Percentiles rank a stretch among this genome's conserved stretches.
Evolutionary conservation across 1,284 basidiomycete genomes (phyloP).

Genomic region (Irpex lacteus): DNA sequence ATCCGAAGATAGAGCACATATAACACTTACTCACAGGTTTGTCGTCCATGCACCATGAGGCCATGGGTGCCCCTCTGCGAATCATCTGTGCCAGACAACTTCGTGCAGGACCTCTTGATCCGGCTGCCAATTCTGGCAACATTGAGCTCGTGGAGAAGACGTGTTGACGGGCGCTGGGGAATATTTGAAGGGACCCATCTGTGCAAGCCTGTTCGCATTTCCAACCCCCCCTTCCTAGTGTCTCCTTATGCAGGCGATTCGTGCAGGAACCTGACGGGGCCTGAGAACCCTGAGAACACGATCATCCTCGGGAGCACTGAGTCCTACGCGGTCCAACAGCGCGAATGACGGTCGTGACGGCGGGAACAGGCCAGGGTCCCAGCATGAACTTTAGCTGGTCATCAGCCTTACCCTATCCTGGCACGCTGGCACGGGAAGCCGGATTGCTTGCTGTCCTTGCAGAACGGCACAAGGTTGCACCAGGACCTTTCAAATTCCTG

Average conservation of each 20-base stretch:
- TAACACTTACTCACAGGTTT: background rate
- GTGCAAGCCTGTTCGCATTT: background rate
- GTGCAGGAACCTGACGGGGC: background rate
- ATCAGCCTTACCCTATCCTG: background rate
- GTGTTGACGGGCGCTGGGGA: background rate
- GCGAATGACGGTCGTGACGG: background rate
- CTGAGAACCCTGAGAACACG: background rate
- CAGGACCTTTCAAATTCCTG: background rate
- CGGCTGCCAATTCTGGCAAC: background rate
- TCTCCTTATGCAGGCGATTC: background rate
- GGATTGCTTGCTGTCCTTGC: background rate
- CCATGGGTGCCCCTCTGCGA: background rate
- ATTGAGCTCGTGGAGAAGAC: background rate
- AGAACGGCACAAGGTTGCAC: background rate
- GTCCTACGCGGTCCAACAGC: background rate
- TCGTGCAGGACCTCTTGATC: background rate
- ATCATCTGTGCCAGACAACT: background rate
- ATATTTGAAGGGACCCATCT: background rate
- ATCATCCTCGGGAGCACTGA: background rate
- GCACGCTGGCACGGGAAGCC: background rate
- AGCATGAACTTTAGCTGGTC: background rate
- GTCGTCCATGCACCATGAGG: background rate
- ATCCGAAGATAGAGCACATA: background rate
- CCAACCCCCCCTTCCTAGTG: background rate
- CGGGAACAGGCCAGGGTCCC: background rate